Evolutionary conservation across 2,329 filamentous ascomycete species (phyloP).

Genomic region (Fusarium guadeloupense): DNA sequence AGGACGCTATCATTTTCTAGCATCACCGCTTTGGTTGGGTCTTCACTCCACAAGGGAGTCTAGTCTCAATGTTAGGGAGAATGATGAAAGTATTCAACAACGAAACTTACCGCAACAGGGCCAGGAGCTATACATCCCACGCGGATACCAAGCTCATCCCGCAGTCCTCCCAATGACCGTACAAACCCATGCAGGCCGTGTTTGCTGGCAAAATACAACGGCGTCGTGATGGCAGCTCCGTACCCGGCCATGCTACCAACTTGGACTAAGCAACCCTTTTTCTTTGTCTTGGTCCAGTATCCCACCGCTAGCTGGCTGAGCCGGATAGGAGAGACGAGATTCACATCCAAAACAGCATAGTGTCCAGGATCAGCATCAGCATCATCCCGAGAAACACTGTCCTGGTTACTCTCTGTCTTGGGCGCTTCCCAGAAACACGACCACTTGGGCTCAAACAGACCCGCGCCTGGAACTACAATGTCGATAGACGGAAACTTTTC

Average conservation of each 20-base stretch:
- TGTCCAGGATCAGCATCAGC: conserved; percentile 45
- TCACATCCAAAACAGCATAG: conserved; percentile 50
- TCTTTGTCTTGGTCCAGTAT: conserved; percentile 48
- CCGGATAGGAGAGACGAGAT: conserved; percentile 50
- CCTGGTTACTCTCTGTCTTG: conserved; percentile 42
- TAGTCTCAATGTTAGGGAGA: conserved; percentile 10
- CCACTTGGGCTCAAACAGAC: conserved; percentile 50
- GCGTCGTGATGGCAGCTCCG: conserved; percentile 42
- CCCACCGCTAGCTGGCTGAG: conserved; percentile 51
- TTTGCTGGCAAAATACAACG: conserved; percentile 52
- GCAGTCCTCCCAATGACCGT: conserved; percentile 43
- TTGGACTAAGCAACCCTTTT: conserved; percentile 45
- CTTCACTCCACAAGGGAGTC: conserved; percentile 49
- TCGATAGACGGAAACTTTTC: conserved; percentile 46
- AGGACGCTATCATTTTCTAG: conserved; percentile 41
- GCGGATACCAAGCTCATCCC: conserved; percentile 38
- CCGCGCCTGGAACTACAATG: conserved; percentile 51
- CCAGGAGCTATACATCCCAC: conserved; percentile 47
- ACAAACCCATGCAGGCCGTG: conserved; percentile 51
- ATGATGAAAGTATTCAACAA: background rate
- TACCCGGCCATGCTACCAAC: conserved; percentile 50
- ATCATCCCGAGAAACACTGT: conserved; percentile 40
- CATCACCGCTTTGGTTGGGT: conserved; percentile 44
- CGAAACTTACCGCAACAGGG: conserved; percentile 43
- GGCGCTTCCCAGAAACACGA: conserved; percentile 51